Conservation (phyloP, 164 flowering plant species). For the grape (Vitis vinifera) region DNA sequence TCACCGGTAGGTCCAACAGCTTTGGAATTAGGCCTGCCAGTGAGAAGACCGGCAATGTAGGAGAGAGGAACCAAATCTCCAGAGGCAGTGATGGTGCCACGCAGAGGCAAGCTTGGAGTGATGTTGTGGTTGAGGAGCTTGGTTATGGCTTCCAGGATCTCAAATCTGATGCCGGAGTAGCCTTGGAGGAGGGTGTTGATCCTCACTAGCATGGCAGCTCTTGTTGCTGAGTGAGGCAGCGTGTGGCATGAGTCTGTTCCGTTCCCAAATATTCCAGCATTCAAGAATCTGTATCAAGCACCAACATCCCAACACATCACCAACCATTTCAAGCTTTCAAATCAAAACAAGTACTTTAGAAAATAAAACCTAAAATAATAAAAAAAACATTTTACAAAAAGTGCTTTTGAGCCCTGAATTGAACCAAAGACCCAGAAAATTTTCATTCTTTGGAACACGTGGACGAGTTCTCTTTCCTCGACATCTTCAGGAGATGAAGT, state of each 20-base stretch:
- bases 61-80: slow-evolving; percentile 49
- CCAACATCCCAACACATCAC: not conserved
- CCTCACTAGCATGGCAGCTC: slow-evolving; percentile 47
- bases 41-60: slow-evolving; percentile 46
- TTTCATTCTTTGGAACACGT: too few relatives aligned
- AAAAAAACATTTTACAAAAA: too few relatives aligned
- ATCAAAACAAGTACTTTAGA: too few relatives aligned
- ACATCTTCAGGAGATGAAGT: too few relatives aligned
- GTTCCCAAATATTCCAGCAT: slow-evolving; percentile 42
- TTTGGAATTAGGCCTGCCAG: slow-evolving; percentile 40
- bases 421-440: too few relatives aligned
- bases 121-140: slow-evolving; percentile 37
- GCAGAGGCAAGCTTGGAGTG: slow-evolving; percentile 45
- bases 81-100: slow-evolving; percentile 48
- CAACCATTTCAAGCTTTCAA: too few relatives aligned
- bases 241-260: slow-evolving; percentile 34
- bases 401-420: too few relatives aligned
- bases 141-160: slow-evolving; percentile 43
- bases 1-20: slow-evolving; percentile 36
- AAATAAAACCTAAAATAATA: too few relatives aligned
- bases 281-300: slow-evolving; percentile 28
- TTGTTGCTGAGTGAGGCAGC: slow-evolving; percentile 33
- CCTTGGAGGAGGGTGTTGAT: slow-evolving; percentile 51
- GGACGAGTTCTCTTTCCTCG: too few relatives aligned
- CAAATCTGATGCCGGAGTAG: slow-evolving; percentile 47